Base-by-base conservation (phyloP, 116 monocot species). In the Dioscorea cayenensis region DNA sequence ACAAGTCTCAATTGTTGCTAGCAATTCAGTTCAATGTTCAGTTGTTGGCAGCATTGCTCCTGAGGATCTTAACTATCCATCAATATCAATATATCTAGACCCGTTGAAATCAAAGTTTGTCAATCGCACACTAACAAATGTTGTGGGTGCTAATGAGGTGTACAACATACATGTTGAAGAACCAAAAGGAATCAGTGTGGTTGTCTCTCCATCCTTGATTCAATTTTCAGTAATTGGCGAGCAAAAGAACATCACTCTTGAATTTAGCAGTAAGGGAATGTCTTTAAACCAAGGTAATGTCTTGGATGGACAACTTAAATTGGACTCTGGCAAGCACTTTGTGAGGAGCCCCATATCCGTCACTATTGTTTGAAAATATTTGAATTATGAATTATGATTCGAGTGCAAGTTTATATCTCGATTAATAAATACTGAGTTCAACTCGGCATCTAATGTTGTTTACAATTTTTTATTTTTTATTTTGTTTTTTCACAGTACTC, bases 51-150 rank as follows among this genome's bases (percentile, higher is more conserved):
- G 49, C 7, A 70, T 70, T 49, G 28, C 69, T 19, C 17, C 20
- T 11, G 63, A 69, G 9, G 50, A 77, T 16, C 23, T 77, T 3
- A 77, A 77, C 23, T 77, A 77, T 5, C 76, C 76, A 29, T 77
- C 76, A 20, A 69, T 70, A 11, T 50, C 29, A 37, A 63, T 77
- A 12, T 32, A 16, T 12, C 14, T 65, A 23, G 52, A 49, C 3
- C 2, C 28, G 0, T 35, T 5, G 4, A 19, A 7, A 14, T 14
- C 1, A 12, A 55, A 55, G 14, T 16, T 14, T 3, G 17, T 55
- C 28, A 60, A 22, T 5, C 16, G 55, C 16, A 55, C 55, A 3
- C 14, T 55, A 5, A 55, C 55, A 55, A 55, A 55, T n/a, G 55
- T 55, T 5, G 55, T 8, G 14, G n/a, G n/a, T 16, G 5, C 16